Conservation (phyloP, 176 grass and related monocot genomes). For the Bonia amplexicaulis region DNA sequence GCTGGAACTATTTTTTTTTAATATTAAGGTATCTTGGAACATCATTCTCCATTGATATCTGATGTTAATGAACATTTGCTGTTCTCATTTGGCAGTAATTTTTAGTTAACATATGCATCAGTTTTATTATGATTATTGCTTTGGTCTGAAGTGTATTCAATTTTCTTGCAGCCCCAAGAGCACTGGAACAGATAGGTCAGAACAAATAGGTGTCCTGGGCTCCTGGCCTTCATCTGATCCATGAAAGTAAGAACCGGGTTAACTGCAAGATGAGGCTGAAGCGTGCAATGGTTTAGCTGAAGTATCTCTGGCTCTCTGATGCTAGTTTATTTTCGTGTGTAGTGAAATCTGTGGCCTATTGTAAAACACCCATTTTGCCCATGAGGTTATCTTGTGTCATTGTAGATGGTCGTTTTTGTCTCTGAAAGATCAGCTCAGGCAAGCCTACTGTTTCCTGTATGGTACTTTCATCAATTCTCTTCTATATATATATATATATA, state of each 20-base stretch:
- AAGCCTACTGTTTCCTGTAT: not conserved
- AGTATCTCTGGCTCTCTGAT: not conserved
- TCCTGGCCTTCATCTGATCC: not conserved
- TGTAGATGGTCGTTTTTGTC: conserved; percentile 40
- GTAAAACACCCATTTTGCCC: conserved; percentile 44
- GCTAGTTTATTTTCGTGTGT: conserved; percentile 27
- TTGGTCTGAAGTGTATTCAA: not conserved
- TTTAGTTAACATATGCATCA: not conserved
- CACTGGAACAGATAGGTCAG: conserved; percentile 13
- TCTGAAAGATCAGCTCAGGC: not conserved
- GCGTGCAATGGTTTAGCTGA: conserved; percentile 13
- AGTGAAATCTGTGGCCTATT: conserved; percentile 27
- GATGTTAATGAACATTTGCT: not conserved
- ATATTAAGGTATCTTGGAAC: not conserved
- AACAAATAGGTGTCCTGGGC: conserved; percentile 6
- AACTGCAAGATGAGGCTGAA: not conserved
- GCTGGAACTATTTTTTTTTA: not conserved
- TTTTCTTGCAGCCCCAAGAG: conserved; percentile 37
- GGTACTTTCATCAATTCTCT: conserved; percentile 11
- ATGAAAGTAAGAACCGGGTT: not conserved
- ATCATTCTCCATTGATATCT: not conserved
- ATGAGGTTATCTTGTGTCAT: conserved; percentile 16
- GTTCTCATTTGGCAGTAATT: not conserved
- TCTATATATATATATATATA: no score
- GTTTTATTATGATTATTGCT: not conserved